Base-by-base conservation (phyloP, 768 basidiomycete genomes). In the Crucibulum laeve region DNA sequence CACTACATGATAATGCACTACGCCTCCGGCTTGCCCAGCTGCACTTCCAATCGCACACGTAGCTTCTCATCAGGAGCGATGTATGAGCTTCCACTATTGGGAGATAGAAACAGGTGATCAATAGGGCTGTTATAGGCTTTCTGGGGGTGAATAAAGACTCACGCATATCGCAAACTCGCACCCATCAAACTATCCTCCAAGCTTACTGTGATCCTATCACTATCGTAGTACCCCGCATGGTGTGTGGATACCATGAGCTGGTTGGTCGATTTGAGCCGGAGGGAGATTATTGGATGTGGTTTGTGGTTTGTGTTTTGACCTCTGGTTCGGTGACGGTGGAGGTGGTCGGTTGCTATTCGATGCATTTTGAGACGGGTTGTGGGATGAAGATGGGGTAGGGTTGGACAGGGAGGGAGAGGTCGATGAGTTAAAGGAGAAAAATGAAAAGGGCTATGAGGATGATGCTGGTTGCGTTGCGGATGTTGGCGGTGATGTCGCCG, bases 151-250 rank as follows among this genome's bases (percentile, higher is more conserved):
- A 17, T 10, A 36, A 36, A 36, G 5, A 67, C 80, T 58, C 43
- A 82, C 80, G 70, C 67, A 42, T 77, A 78, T 40, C 76, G 71
- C 4, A 83, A 52, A 42, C 74, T 74, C 1, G 64, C 56, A 2
- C 68, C 79, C 59, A 58, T 57, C 38, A 52, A 47, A 48, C 50
- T 73, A 22, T 65, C 69, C 39, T 71, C 68, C 17, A 80, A 59
- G 0, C 68, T 55, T 1, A 69, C 66, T 3, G 67, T 50, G 24
- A 82, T 67, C 10, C 55, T 56, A 40, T 54, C 36, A 36, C 38
- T 14, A 22, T 44, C 28, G 8, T n/a, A 30, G 8, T 30, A 8
- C 28, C 28, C 28, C 28, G n/a, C 25, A 46, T 53, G 10, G 22
- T 40, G 55, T 35, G 26, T 45, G n/a, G 57, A 43, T 3, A 65